These are phyloP conservation scores for Verticillium longisporum DNA, from an alignment of 2,329 filamentous ascomycete genomes.

Conservation along the genomic window DNA sequence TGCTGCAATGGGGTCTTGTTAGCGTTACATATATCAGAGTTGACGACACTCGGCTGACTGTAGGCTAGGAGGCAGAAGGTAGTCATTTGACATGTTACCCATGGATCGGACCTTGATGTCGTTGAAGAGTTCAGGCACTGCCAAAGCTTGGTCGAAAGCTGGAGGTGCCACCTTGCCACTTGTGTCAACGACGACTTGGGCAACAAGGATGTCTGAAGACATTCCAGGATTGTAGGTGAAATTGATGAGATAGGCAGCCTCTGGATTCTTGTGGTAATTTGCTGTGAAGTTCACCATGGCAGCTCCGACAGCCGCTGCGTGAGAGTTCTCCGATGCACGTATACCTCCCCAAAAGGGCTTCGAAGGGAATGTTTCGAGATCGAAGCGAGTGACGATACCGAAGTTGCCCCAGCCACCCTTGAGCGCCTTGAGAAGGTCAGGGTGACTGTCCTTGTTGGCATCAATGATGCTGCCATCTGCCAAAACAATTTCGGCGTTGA, in stretches of 20 bases:
- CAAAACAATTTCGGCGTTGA: slow-evolving; percentile 39
- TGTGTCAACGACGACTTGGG: slow-evolving; percentile 11
- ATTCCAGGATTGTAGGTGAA: slow-evolving; percentile 11
- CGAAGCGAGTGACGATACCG: slow-evolving; percentile 24
- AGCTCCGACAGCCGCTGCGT: slow-evolving; percentile 7
- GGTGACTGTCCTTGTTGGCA: slow-evolving; percentile 25
- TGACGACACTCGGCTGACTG: slow-evolving; percentile 2
- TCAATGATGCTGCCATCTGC: slow-evolving; percentile 35
- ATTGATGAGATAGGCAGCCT: slow-evolving; percentile 12
- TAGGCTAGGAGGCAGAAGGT: slow-evolving; percentile 4
- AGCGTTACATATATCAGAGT: not conserved
- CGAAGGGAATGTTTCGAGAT: slow-evolving; percentile 18
- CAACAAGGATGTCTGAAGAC: slow-evolving; percentile 9
- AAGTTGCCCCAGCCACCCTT: slow-evolving; percentile 34
- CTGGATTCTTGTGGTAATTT: slow-evolving; percentile 12
- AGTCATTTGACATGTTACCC: slow-evolving; percentile 5
- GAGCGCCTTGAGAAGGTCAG: slow-evolving; percentile 37
- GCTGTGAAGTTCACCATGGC: slow-evolving; percentile 11
- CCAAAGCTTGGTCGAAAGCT: not conserved
- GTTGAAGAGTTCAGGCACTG: slow-evolving; percentile 3
- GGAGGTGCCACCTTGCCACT: not conserved
- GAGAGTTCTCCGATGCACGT: slow-evolving; percentile 8
- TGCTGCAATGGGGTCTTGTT: not conserved
- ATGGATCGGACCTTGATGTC: slow-evolving; percentile 4
- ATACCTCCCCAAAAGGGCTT: slow-evolving; percentile 15